These are phyloP conservation scores for Suillus discolor DNA, from an alignment of 768 basidiomycete species.

Conservation along the genomic window DNA sequence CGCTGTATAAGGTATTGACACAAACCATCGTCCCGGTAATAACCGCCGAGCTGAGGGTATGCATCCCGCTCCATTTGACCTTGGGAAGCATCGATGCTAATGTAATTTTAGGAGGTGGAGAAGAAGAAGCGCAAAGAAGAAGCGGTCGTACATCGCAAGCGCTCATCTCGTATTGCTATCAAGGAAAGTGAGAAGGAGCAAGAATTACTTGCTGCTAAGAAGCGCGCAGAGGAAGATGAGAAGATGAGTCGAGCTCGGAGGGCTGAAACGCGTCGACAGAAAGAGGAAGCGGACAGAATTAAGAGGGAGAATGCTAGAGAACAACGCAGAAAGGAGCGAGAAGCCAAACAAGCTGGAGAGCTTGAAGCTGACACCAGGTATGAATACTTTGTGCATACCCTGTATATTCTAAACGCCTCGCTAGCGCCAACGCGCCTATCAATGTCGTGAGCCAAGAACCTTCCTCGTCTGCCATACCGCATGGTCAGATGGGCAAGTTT, in stretches of 20 bases:
- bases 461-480: not conserved
- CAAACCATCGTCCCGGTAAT: conserved; percentile 73
- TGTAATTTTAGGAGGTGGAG: conserved; percentile 55
- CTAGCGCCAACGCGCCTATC: conserved; percentile 16
- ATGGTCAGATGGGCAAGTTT: conserved; percentile 12
- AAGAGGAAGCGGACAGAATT: conserved; percentile 56
- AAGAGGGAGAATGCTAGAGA: conserved; percentile 64
- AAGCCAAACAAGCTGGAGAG: conserved; percentile 27
- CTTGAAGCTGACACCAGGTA: conserved; percentile 18
- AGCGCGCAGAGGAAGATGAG: conserved; percentile 67
- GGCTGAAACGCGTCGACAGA: conserved; percentile 55
- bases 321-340: conserved; percentile 40
- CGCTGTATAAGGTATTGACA: conserved; percentile 67
- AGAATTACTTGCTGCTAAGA: conserved; percentile 58
- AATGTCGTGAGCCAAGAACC: conserved; percentile 9
- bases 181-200: conserved; percentile 82
- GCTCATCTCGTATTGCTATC: conserved; percentile 85
- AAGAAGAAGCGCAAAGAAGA: conserved; percentile 67
- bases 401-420: conserved; percentile 17
- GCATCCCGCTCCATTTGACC: conserved; percentile 19
- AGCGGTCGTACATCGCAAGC: conserved; percentile 82
- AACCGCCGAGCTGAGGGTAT: conserved; percentile 65
- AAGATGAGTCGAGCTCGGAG: conserved; percentile 65
- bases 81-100: conserved; percentile 10
- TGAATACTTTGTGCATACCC: conserved; percentile 1